Evolutionary conservation across 768 basidiomycete genomes (phyloP).

Genomic region (Boletales sp.): DNA sequence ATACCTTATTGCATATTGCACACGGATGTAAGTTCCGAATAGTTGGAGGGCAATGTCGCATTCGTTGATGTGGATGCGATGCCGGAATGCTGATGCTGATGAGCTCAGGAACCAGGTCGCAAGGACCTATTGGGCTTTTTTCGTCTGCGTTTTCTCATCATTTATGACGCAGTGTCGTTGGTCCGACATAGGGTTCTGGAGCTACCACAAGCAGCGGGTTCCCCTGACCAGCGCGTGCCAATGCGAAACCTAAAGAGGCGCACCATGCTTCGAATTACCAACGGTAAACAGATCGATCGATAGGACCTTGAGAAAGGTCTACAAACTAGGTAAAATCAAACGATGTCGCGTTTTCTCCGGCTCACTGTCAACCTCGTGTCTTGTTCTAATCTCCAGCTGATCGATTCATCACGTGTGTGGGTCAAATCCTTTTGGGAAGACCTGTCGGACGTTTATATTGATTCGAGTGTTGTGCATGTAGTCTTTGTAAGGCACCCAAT

Average conservation of each 20-base stretch:
- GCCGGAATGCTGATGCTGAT: neutral
- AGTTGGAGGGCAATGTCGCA: neutral
- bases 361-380: slow-evolving; percentile 3
- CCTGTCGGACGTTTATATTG: slow-evolving; percentile 91
- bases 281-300: slow-evolving; percentile 9
- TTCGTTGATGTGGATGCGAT: neutral
- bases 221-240: neutral
- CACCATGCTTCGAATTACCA: slow-evolving; percentile 3
- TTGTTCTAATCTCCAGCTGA: neutral
- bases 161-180: slow-evolving; percentile 23
- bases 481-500: slow-evolving; percentile 60
- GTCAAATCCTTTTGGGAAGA: slow-evolving; percentile 70
- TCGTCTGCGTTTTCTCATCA: neutral
- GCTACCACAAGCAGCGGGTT: neutral
- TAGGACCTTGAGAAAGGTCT: slow-evolving; percentile 1
- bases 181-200: slow-evolving; percentile 8
- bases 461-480: slow-evolving; percentile 73
- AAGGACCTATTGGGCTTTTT: neutral
- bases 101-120: neutral
- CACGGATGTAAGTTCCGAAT: slow-evolving; percentile 5
- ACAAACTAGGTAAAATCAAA: slow-evolving; percentile 1
- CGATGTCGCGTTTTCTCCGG: neutral
- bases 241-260: neutral
- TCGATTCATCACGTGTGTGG: slow-evolving; percentile 19
- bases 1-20: neutral